Evolutionary conservation across 2,329 filamentous ascomycete genomes (phyloP).

Genomic region (Aspergillus sclerotialis): DNA sequence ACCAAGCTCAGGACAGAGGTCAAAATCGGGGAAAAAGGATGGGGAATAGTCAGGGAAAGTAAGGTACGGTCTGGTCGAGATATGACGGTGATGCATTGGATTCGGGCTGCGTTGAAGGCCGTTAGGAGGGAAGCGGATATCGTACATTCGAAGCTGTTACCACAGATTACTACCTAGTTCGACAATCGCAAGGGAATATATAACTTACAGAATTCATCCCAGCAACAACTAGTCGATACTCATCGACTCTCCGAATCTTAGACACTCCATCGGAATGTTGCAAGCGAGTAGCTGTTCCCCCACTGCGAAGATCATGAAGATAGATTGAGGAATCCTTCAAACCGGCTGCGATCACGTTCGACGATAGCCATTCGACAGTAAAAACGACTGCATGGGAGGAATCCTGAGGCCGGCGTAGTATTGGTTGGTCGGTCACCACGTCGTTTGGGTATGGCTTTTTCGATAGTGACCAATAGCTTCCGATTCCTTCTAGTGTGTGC

Average conservation of each 20-base stretch:
- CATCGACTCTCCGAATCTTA: constrained; percentile 29
- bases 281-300: constrained; percentile 23
- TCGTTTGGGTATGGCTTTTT: constrained; percentile 19
- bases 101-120: constrained; percentile 20
- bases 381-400: constrained; percentile 23
- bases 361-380: constrained; percentile 33
- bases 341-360: constrained; percentile 29
- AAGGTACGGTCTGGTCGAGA: constrained; percentile 29
- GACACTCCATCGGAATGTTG: constrained; percentile 28
- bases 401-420: constrained; percentile 11
- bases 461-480: constrained; percentile 22
- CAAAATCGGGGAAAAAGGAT: constrained; percentile 24
- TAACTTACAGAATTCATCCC: constrained; percentile 23
- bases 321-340: constrained; percentile 27
- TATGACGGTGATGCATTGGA: constrained; percentile 19
- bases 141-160: constrained; percentile 36
- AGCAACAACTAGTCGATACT: constrained; percentile 27
- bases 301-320: constrained; percentile 29
- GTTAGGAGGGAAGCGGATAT: constrained; percentile 29
- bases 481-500: constrained; percentile 22
- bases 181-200: too few species aligned
- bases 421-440: constrained; percentile 7
- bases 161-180: too few species aligned
- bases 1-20: constrained; percentile 30
- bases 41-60: constrained; percentile 26